These are phyloP conservation scores for Dioszegia aurantiaca DNA, from an alignment of 768 basidiomycete genomes.

Conservation along the genomic window DNA sequence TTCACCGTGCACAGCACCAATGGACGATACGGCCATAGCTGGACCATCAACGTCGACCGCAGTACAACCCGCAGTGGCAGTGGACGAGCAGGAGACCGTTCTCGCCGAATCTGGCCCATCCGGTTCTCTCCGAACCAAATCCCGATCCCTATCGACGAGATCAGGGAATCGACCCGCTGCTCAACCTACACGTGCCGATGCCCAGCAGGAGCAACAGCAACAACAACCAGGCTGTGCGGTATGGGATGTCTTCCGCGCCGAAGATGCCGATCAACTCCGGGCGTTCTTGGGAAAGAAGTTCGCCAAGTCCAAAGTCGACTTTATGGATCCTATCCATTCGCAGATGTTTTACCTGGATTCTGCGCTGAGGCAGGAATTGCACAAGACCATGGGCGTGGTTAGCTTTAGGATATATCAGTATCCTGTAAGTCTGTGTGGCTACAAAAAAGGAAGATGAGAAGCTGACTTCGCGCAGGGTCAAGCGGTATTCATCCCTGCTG, in stretches of 20 bases:
- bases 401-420: slow-evolving; percentile 83
- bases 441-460: neutral
- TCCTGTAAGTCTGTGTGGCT: slow-evolving; percentile 56
- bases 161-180: neutral
- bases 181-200: too few relatives aligned
- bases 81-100: neutral
- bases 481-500: slow-evolving; percentile 92
- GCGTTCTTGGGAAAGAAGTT: slow-evolving; percentile 68
- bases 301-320: slow-evolving; percentile 17
- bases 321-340: slow-evolving; percentile 79
- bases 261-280: slow-evolving; percentile 76
- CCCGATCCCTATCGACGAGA: neutral
- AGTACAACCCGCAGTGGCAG: neutral
- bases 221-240: slow-evolving; percentile 66
- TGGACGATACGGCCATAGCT: neutral
- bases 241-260: slow-evolving; percentile 84
- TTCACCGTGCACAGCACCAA: slow-evolving; percentile 55
- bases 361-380: slow-evolving; percentile 65
- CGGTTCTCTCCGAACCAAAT: neutral
- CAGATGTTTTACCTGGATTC: slow-evolving; percentile 83
- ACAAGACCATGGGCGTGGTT: slow-evolving; percentile 65
- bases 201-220: neutral
- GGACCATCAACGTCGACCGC: neutral
- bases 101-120: too few relatives aligned
- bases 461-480: slow-evolving; percentile 59